A percentile compares a stretch with the other conserved stretches of the same genome.
phyloP scores from a whole-genome alignment of 495 filamentous ascomycete genomes.

The Hypoxylon rickii region DNA sequence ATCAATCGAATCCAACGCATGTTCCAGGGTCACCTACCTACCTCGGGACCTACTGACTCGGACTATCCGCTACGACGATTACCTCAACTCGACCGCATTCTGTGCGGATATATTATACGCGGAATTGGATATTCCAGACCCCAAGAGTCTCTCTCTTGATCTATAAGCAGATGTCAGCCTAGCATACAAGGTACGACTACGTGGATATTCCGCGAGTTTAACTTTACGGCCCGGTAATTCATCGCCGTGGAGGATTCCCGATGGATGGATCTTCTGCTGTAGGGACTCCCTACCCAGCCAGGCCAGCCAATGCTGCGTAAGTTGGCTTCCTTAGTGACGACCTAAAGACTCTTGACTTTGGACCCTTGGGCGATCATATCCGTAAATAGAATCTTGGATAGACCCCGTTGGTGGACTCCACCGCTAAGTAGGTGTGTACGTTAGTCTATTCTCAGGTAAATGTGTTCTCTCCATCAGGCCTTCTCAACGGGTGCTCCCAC shows the following conservation, averaged over 20 bases:
- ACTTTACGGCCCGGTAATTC: slow-evolving; percentile 1
- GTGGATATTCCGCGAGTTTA: not conserved
- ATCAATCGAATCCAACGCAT: too few relatives aligned
- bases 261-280: slow-evolving; percentile 17
- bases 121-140: too few relatives aligned
- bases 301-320: too few relatives aligned
- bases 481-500: not conserved
- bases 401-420: slow-evolving; percentile 16
- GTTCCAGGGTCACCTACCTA: slow-evolving; percentile 5
- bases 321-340: too few relatives aligned
- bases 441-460: slow-evolving; percentile 7
- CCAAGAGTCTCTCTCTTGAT: not conserved
- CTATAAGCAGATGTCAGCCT: slow-evolving; percentile 7
- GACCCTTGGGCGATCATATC: slow-evolving; percentile 26
- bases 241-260: slow-evolving; percentile 28
- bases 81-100: too few relatives aligned
- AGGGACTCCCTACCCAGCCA: too few relatives aligned
- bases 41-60: too few relatives aligned
- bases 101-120: too few relatives aligned
- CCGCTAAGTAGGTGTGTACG: too few relatives aligned
- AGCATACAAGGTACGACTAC: not conserved
- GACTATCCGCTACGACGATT: too few relatives aligned
- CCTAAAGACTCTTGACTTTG: too few relatives aligned
- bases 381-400: slow-evolving; percentile 8
- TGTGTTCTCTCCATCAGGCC: slow-evolving; percentile 8